phyloP scores from a whole-genome alignment of 495 filamentous ascomycete genomes.

The Neurospora cerealis region DNA sequence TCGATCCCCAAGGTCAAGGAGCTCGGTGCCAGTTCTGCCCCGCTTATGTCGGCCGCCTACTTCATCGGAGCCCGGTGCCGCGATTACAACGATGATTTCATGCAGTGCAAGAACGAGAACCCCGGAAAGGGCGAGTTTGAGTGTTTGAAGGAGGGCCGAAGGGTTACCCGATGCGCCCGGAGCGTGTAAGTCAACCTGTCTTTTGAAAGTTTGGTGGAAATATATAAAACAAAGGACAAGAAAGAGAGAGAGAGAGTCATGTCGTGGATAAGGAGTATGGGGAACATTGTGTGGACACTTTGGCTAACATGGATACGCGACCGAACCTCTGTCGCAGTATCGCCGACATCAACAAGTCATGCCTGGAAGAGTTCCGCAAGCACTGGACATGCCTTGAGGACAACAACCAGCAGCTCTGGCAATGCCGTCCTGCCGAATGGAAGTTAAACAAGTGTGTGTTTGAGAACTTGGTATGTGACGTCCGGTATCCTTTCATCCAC shows the following conservation, averaged over 20 bases:
- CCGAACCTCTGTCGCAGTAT: conserved; percentile 43
- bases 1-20: conserved; percentile 86
- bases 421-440: conserved; percentile 74
- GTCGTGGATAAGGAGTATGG: background rate
- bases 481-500: background rate
- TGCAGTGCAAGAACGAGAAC: conserved; percentile 93
- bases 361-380: conserved; percentile 76
- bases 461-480: conserved; percentile 71
- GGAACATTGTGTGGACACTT: background rate
- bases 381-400: conserved; percentile 96
- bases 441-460: conserved; percentile 87
- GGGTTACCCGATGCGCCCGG: conserved; percentile 90
- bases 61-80: conserved; percentile 95
- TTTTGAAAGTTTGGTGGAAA: background rate
- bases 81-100: conserved; percentile 96
- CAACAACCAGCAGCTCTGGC: conserved; percentile 93
- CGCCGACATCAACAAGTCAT: conserved; percentile 92
- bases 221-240: background rate
- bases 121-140: conserved; percentile 84
- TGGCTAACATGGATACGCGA: background rate
- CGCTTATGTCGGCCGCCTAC: conserved; percentile 83
- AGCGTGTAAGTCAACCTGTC: conserved; percentile 65
- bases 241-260: background rate
- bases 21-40: conserved; percentile 83
- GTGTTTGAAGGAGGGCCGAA: conserved; percentile 90